These are phyloP conservation scores for Diaporthe sp. DNA, from an alignment of 2,329 filamentous ascomycete genomes.

Conservation along the genomic window DNA sequence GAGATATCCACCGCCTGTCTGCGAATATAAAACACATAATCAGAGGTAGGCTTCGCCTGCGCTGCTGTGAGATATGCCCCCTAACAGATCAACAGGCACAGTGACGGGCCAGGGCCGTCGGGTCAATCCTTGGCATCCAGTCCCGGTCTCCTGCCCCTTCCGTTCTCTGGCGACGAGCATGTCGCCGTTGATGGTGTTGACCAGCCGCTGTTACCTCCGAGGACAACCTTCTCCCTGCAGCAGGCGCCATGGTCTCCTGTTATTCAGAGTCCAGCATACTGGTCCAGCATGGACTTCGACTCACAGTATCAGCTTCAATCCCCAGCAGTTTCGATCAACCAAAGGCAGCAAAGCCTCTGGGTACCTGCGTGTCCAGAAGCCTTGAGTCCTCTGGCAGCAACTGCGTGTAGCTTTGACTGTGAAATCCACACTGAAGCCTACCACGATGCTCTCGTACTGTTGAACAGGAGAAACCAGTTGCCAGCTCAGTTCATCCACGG, in stretches of 20 bases:
- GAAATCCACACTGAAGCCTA: conserved; percentile 46
- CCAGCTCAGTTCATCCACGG: conserved; percentile 41
- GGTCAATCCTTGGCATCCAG: conserved; percentile 2
- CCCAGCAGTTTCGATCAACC: not conserved
- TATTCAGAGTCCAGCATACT: not conserved
- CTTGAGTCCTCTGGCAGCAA: not conserved
- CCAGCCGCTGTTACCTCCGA: conserved; percentile 41
- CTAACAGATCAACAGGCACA: conserved; percentile 18
- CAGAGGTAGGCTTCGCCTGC: conserved; percentile 44
- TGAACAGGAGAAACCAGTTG: conserved; percentile 44
- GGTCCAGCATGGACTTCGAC: conserved; percentile 1
- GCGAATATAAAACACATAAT: conserved; percentile 57
- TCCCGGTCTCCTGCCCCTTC: conserved; percentile 38
- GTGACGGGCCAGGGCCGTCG: conserved; percentile 7
- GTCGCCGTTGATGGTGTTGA: conserved; percentile 40
- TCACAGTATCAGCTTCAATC: not conserved
- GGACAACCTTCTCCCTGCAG: not conserved
- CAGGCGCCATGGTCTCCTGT: not conserved
- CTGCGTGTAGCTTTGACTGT: conserved; percentile 45
- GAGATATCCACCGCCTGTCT: conserved; percentile 64
- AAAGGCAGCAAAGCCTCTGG: conserved; percentile 31
- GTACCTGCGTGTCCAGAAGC: not conserved
- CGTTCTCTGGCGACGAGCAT: conserved; percentile 33
- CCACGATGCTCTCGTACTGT: conserved; percentile 48
- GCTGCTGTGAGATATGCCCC: not conserved